Evolutionary conservation across 208 protist genomes (phyloP).

Genomic region (Leptomonas seymouri): DNA sequence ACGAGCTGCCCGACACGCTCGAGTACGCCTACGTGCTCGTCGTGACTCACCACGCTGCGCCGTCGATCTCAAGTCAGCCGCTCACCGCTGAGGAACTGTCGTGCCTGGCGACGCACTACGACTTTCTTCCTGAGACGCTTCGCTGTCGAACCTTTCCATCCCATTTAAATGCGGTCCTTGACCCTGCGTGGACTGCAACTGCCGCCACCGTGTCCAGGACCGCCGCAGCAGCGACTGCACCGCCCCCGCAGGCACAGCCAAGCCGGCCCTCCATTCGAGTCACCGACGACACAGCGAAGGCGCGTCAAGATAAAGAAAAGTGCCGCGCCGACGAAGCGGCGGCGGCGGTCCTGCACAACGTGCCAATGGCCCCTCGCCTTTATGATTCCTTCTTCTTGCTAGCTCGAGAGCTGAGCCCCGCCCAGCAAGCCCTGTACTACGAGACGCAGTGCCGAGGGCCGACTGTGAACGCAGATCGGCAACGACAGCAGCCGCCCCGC

Average conservation of each 20-base stretch:
- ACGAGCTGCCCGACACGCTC: constrained; percentile 61
- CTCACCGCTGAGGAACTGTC: constrained; percentile 45
- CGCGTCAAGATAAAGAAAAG: not conserved
- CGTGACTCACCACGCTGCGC: constrained; percentile 54
- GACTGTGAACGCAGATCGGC: not conserved
- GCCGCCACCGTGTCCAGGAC: not conserved
- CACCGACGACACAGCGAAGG: constrained; percentile 2
- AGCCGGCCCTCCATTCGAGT: constrained; percentile 22
- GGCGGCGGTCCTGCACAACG: constrained; percentile 3
- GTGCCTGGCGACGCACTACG: constrained; percentile 34
- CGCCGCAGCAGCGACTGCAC: not conserved
- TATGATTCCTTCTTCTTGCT: constrained; percentile 70
- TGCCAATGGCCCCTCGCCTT: constrained; percentile 26
- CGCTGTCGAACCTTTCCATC: constrained; percentile 65
- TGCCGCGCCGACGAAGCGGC: constrained; percentile 2
- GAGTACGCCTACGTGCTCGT: constrained; percentile 70
- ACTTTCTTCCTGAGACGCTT: constrained; percentile 49
- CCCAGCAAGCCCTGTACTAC: constrained; percentile 41
- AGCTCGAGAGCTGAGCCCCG: constrained; percentile 44
- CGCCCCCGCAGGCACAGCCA: not conserved
- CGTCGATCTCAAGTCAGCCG: constrained; percentile 33
- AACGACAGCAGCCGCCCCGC: not conserved
- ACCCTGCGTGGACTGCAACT: constrained; percentile 17
- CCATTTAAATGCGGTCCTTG: constrained; percentile 51
- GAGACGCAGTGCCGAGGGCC: constrained; percentile 19